A percentile compares a stretch with the other conserved stretches of the same genome.
Conservation (phyloP, 768 basidiomycete genomes). For the Russula ochroleuca region DNA sequence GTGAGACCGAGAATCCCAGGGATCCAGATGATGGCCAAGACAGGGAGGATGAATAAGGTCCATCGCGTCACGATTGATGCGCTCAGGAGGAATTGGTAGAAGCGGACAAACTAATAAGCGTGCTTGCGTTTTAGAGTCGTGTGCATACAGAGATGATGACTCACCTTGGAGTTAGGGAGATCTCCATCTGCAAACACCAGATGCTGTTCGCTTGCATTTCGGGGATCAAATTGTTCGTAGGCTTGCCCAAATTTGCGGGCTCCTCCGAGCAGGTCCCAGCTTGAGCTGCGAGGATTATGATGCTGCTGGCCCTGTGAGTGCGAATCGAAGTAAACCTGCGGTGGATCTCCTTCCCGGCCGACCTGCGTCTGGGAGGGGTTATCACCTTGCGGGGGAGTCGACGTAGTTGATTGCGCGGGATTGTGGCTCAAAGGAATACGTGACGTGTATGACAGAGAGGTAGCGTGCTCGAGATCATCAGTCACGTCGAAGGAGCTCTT, state of each 20-base stretch:
- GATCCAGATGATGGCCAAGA: slow-evolving; percentile 64
- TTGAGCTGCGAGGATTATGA: slow-evolving; percentile 31
- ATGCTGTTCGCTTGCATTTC: slow-evolving; percentile 49
- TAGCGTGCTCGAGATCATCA: slow-evolving; percentile 15
- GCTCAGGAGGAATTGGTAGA: slow-evolving; percentile 72
- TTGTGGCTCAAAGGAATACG: slow-evolving; percentile 12
- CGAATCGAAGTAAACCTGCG: neutral
- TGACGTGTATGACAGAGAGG: slow-evolving; percentile 19
- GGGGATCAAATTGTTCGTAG: slow-evolving; percentile 56
- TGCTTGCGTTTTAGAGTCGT: neutral
- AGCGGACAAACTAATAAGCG: slow-evolving; percentile 45
- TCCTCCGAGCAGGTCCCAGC: slow-evolving; percentile 50
- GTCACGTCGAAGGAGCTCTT: neutral
- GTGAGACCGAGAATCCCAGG: slow-evolving; percentile 68
- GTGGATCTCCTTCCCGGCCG: slow-evolving; percentile 6
- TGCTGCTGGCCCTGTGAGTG: neutral
- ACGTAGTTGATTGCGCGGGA: slow-evolving; percentile 8
- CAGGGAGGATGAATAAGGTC: slow-evolving; percentile 72
- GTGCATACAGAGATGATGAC: neutral
- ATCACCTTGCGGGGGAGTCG: neutral
- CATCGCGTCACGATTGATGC: slow-evolving; percentile 76
- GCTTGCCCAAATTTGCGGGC: slow-evolving; percentile 50
- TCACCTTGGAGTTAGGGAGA: slow-evolving; percentile 51
- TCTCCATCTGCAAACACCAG: slow-evolving; percentile 60
- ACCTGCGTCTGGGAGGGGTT: neutral